Conservation (phyloP, 1,139 yeast genomes). For the Saccharomyces hybrid region DNA sequence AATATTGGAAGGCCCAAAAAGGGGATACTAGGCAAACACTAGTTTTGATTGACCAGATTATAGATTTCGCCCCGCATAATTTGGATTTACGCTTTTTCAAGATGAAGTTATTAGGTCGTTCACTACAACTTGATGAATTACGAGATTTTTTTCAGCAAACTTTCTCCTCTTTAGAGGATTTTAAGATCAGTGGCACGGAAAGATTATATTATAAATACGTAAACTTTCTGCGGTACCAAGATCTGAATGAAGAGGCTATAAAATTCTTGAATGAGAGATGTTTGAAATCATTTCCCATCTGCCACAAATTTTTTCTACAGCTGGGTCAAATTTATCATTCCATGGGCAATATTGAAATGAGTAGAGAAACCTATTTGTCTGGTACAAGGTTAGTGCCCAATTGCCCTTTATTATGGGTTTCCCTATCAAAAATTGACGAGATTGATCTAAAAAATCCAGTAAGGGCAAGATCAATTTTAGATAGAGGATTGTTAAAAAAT, state of each 20-base stretch:
- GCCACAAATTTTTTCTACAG: conserved; percentile 21
- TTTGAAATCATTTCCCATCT: conserved; percentile 13
- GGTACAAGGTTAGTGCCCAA: conserved; percentile 47
- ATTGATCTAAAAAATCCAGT: conserved; percentile 37
- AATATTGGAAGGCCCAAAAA: conserved; percentile 43
- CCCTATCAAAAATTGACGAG: conserved; percentile 46
- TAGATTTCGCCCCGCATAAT: conserved; percentile 37
- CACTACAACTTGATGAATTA: conserved; percentile 38
- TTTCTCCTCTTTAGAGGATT: conserved; percentile 12
- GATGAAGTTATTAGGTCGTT: conserved; percentile 51
- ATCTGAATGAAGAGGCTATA: conserved; percentile 35
- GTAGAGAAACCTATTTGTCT: conserved; percentile 41
- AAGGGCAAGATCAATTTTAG: conserved; percentile 67
- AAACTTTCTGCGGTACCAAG: conserved; percentile 43
- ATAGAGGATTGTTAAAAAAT: conserved; percentile 52
- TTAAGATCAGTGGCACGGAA: conserved; percentile 35
- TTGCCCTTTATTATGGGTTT: conserved; percentile 48
- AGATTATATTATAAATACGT: conserved; percentile 61
- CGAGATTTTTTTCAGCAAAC: conserved; percentile 39
- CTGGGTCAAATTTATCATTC: conserved; percentile 20
- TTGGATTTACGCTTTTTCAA: conserved; percentile 67
- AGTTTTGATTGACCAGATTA: conserved; percentile 44
- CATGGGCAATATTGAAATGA: conserved; percentile 31
- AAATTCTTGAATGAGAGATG: conserved; percentile 40
- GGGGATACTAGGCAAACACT: conserved; percentile 49